phyloP scores from a whole-genome alignment of 441 rosid species.

The Corymbia citriodora region DNA sequence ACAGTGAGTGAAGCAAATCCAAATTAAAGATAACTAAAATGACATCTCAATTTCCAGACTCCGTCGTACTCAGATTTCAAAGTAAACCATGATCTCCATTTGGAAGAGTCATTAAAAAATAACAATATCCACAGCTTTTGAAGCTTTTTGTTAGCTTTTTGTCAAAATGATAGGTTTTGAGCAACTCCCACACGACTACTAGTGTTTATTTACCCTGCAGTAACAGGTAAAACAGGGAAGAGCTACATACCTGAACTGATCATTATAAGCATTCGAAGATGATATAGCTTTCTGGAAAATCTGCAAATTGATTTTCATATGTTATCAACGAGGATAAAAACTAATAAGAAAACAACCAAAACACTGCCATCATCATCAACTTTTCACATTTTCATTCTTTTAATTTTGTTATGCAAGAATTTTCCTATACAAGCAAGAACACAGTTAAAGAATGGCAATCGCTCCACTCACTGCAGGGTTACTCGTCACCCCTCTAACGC shows the following conservation, averaged over 20 bases:
- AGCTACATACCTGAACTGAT: constrained; percentile 79
- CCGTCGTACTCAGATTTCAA: neutral
- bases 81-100: neutral
- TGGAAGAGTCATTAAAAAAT: neutral
- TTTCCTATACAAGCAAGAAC: neutral
- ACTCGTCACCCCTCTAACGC: constrained; percentile 97
- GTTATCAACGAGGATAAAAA: constrained; percentile 4
- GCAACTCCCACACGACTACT: neutral
- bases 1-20: neutral
- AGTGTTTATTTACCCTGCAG: neutral
- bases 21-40: neutral
- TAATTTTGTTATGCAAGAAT: neutral
- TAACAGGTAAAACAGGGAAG: neutral
- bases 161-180: neutral
- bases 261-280: constrained; percentile 92
- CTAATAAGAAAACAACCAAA: neutral
- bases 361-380: neutral
- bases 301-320: constrained; percentile 35
- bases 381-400: neutral
- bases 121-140: neutral
- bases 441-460: neutral
- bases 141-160: neutral
- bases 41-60: neutral
- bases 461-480: constrained; percentile 78
- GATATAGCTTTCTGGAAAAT: constrained; percentile 98